Conservation (phyloP, 108 stramenopile species). For the Skeletonema potamos region DNA sequence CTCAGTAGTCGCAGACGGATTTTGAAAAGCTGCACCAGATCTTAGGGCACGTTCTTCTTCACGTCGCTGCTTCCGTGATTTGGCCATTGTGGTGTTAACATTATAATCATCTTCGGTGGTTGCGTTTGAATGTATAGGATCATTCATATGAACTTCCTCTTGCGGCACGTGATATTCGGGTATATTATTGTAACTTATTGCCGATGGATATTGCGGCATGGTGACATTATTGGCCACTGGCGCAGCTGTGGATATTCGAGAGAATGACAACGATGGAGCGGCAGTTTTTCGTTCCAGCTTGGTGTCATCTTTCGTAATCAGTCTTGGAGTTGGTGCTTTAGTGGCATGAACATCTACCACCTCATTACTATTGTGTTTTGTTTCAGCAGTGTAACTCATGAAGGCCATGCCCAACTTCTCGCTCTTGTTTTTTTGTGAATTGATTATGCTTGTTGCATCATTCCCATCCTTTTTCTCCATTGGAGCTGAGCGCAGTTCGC, state of each 20-base stretch:
- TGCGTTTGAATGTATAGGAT: not conserved
- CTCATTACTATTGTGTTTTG: not conserved
- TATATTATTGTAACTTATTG: not conserved
- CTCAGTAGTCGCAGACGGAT: constrained; percentile 15
- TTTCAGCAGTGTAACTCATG: constrained; percentile 21
- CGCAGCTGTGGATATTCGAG: constrained; percentile 20
- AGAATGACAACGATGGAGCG: constrained; percentile 10
- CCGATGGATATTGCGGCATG: not conserved
- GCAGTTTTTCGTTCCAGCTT: not conserved
- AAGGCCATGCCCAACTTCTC: constrained; percentile 31
- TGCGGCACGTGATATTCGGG: not conserved
- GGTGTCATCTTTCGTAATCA: not conserved
- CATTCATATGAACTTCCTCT: not conserved
- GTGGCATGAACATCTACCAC: constrained; percentile 33
- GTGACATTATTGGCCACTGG: constrained; percentile 9
- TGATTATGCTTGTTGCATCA: not conserved
- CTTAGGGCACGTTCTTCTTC: constrained; percentile 41
- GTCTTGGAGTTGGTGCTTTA: not conserved
- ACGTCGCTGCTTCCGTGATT: constrained; percentile 38
- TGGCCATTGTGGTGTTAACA: not conserved
- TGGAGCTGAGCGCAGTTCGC: constrained; percentile 28
- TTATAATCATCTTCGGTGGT: not conserved
- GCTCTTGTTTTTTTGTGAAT: not conserved
- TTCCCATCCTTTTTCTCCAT: not conserved
- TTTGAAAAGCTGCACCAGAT: constrained; percentile 29